Evolutionary conservation across 169 alveolate species (phyloP).

Genomic region (Cryptosporidium sp.): DNA sequence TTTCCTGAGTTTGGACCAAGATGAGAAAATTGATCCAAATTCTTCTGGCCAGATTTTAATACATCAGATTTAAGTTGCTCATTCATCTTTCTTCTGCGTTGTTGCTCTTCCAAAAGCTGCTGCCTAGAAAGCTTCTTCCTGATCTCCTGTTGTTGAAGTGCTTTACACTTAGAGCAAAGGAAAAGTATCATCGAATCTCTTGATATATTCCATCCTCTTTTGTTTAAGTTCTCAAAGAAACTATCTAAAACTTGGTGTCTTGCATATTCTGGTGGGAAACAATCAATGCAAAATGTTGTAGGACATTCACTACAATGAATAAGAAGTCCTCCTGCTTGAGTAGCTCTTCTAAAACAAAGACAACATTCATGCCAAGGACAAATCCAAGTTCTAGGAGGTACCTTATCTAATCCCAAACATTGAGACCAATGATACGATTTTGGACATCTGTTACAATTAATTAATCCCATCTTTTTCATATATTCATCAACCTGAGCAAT

Average conservation of each 20-base stretch:
- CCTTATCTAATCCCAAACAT: slow-evolving; percentile 78
- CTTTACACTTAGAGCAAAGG: slow-evolving; percentile 91
- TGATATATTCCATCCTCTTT: slow-evolving; percentile 89
- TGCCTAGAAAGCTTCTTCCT: slow-evolving; percentile 88
- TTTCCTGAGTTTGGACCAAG: slow-evolving; percentile 31
- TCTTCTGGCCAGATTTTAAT: slow-evolving; percentile 67
- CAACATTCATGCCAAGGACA: slow-evolving; percentile 94
- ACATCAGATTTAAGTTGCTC: slow-evolving; percentile 75
- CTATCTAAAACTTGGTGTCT: slow-evolving; percentile 83
- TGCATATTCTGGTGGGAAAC: slow-evolving; percentile 91
- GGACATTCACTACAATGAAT: slow-evolving; percentile 93
- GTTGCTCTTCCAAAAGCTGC: slow-evolving; percentile 79
- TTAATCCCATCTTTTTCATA: slow-evolving; percentile 80
- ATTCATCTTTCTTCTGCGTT: slow-evolving; percentile 66
- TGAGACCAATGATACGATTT: slow-evolving; percentile 89
- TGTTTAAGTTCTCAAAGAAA: slow-evolving; percentile 87
- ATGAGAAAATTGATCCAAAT: slow-evolving; percentile 14
- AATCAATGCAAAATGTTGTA: slow-evolving; percentile 90
- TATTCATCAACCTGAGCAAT: slow-evolving; percentile 59
- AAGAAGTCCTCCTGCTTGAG: slow-evolving; percentile 90
- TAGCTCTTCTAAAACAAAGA: slow-evolving; percentile 89
- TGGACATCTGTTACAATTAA: slow-evolving; percentile 91
- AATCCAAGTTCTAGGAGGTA: slow-evolving; percentile 87
- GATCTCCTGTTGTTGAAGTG: slow-evolving; percentile 89
- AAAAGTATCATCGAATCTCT: slow-evolving; percentile 89